phyloP scores from a whole-genome alignment of 2,329 filamentous ascomycete genomes.

The Talaromyces funiculosus region DNA sequence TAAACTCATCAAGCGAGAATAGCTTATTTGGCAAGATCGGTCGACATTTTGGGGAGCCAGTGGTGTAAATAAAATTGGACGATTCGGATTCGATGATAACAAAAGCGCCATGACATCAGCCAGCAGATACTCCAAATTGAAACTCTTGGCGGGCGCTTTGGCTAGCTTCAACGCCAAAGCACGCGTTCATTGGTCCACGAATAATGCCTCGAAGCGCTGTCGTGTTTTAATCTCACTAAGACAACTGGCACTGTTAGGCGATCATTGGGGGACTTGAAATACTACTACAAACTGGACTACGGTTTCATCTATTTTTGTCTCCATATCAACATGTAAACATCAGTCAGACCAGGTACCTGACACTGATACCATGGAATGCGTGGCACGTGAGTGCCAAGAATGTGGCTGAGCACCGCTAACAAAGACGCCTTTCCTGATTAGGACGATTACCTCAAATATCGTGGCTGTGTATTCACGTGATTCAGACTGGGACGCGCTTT shows the following conservation, averaged over 20 bases:
- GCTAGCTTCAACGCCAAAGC: neutral
- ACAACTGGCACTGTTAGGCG: neutral
- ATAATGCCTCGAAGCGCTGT: neutral
- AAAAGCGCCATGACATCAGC: constrained; percentile 1
- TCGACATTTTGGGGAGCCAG: neutral
- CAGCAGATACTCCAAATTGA: neutral
- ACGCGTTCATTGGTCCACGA: neutral
- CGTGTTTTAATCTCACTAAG: constrained; percentile 2
- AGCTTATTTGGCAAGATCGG: neutral
- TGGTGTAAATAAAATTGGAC: neutral
- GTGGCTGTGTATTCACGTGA: constrained; percentile 2
- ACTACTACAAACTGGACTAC: neutral
- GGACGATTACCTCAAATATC: neutral
- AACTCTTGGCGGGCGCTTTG: neutral
- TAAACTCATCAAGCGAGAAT: neutral
- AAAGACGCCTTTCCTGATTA: neutral
- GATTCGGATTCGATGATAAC: neutral
- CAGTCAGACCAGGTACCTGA: neutral
- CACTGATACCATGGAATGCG: neutral
- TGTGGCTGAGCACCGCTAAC: neutral
- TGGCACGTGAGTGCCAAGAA: neutral
- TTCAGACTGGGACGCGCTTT: neutral
- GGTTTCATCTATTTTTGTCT: neutral
- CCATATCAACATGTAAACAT: neutral
- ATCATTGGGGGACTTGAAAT: neutral